Evolutionary conservation across 768 basidiomycete genomes (phyloP).

Genomic region (Kwoniella dendrophila): DNA sequence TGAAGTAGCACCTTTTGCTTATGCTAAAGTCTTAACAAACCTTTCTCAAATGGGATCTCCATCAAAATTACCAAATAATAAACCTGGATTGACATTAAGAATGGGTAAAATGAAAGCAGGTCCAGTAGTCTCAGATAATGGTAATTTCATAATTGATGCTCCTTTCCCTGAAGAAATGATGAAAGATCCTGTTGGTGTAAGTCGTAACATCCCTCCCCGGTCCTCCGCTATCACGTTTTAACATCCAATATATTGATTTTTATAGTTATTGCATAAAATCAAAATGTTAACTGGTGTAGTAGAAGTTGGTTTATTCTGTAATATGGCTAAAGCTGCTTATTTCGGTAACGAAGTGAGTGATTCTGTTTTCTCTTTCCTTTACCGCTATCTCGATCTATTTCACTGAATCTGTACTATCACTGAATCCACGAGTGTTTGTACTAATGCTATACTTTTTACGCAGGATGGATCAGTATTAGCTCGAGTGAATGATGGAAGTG

Average conservation of each 20-base stretch:
- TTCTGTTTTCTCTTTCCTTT: not conserved
- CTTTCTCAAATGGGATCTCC: conserved; percentile 59
- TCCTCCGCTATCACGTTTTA: not conserved
- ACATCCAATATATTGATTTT: conserved; percentile 16
- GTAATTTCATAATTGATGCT: conserved; percentile 96
- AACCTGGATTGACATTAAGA: conserved; percentile 68
- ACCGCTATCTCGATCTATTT: not conserved
- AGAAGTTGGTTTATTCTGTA: conserved; percentile 97
- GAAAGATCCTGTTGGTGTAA: conserved; percentile 66
- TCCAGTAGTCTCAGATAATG: conserved; percentile 94
- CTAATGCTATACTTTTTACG: conserved; percentile 1
- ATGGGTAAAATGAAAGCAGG: conserved; percentile 90
- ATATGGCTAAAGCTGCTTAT: conserved; percentile 91
- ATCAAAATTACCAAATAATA: conserved; percentile 37
- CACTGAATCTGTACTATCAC: not conserved
- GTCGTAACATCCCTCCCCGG: conserved; percentile 15
- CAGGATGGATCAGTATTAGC: conserved; percentile 46
- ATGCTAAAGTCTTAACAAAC: conserved; percentile 78
- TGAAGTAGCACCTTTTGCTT: conserved; percentile 96
- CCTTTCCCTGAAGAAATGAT: conserved; percentile 75
- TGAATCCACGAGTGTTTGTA: not conserved
- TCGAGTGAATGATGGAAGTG: conserved; percentile 32
- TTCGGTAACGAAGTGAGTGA: conserved; percentile 61
- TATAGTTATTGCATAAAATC: conserved; percentile 73
- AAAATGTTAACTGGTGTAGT: conserved; percentile 97